Evolutionary conservation across 305 asterid genomes (phyloP), one percentile per base, ranked within the genome.

Genomic region (Stenogyne calaminthoides): DNA sequence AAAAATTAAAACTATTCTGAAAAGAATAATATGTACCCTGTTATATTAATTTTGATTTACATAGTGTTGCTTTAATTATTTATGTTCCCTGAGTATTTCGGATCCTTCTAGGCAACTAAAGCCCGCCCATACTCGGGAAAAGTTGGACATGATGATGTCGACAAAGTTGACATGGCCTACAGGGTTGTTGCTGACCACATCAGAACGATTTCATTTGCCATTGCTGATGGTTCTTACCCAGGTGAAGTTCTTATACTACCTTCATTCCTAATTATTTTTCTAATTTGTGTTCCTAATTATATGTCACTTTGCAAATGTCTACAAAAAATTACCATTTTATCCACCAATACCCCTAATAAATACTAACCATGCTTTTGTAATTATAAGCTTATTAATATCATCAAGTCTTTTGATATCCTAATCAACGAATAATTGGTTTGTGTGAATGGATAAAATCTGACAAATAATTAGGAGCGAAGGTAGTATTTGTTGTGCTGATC

Each of bases 201-300:
- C 59, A 83, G 99, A 78, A 95, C 99, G 44, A 90, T 95, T 70
- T 92, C 99, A 37, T 81, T 95, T 80, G 99, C 99, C 73, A 92
- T 95, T 81, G 99, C 99, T 80, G 99, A 95, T 87, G 99, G 99
- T 54, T 89, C 98, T 79, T 84, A 88, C 60, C 99, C 99, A 85
- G 97, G 99, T 94, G 61, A 77, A 63, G 58, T 70, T 61, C 76
- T 75, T 36, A 66, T 54, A 32, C 36, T 32, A 32, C 36, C 36
- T 32, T 0, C 7, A 32, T 32, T 32, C 36, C 36, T 32, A 3
- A 32, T 32, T 4, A 4, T 32, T 32, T 32, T 6, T 32, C 36
- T 32, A 6, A 32, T 32, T 27, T 2, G 32, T 32, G 6, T 32
- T 32, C 36, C 36, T 32, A 32, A 32, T 32, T 32, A 32, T 32